phyloP scores from a whole-genome alignment of 1,284 basidiomycete genomes.

The Cutaneotrichosporon sp. region DNA sequence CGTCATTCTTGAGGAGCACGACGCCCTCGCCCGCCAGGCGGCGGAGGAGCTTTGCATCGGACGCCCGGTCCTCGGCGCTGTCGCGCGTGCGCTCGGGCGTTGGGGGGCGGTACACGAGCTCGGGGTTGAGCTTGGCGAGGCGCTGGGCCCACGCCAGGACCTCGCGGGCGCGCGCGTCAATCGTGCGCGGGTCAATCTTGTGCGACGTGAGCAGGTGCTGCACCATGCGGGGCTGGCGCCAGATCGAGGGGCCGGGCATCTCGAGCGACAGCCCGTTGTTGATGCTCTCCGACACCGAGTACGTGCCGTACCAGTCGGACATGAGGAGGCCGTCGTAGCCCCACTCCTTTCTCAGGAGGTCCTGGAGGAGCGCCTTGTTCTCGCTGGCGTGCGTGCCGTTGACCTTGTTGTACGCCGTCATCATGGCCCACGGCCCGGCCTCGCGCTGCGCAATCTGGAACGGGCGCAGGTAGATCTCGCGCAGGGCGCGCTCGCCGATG shows the following conservation, averaged over 20 bases:
- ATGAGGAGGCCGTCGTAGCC: conserved; percentile 69
- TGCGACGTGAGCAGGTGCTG: conserved; percentile 63
- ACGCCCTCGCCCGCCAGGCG: conserved; percentile 58
- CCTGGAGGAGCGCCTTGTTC: conserved; percentile 59
- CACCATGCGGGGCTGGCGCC: conserved; percentile 49
- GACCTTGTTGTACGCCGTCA: conserved; percentile 59
- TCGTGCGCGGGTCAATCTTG: conserved; percentile 54
- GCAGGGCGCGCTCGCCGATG: conserved; percentile 60
- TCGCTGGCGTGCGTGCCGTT: conserved; percentile 73
- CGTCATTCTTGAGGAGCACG: conserved; percentile 59
- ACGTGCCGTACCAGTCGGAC: conserved; percentile 61
- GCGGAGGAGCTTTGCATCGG: conserved; percentile 32
- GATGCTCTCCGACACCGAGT: conserved; percentile 65
- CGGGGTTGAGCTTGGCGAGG: conserved; percentile 29
- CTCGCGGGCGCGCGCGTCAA: conserved; percentile 27
- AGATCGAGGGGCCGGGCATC: conserved; percentile 32
- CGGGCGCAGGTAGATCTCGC: conserved; percentile 74
- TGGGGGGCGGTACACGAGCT: conserved; percentile 31
- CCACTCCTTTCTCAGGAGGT: conserved; percentile 61
- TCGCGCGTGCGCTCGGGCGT: conserved; percentile 30
- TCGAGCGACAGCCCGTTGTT: conserved; percentile 68
- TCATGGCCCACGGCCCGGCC: conserved; percentile 51
- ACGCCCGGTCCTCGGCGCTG: conserved; percentile 20
- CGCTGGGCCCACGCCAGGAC: conserved; percentile 51
- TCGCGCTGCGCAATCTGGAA: conserved; percentile 79